Base-by-base conservation (phyloP, 495 filamentous ascomycete species). In the Penicillium taxi region DNA sequence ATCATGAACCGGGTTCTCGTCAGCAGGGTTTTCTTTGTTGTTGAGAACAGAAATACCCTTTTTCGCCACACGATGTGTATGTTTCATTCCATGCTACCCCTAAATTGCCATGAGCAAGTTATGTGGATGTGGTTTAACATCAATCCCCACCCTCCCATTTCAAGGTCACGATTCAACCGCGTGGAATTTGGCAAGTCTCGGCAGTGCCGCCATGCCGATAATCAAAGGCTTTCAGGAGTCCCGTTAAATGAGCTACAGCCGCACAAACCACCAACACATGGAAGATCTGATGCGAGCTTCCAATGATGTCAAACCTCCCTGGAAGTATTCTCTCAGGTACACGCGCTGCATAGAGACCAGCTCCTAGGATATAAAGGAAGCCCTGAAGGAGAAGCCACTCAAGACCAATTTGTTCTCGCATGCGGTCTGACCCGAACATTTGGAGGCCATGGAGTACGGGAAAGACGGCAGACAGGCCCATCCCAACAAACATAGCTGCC, bases 401-500 rank as follows among this genome's bases (percentile, higher is more conserved):
- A 18, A 98, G 76, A 2, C 86, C 86, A 55, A 96, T 94, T 38
- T 79, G 74, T 18, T 76, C 61, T 19, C 79, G 67, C 52, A 85
- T 69, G 36, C 67, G 63, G 11, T 54, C 51, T 9, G 65, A 32
- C 7, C 81, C 81, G 50, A 82, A 84, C 9, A 82, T 50, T 13
- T 44, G 37, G 22, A 91, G 30, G 9, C 82, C 86, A 53, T 94
- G 86, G 30, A 86, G 27, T 13, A 86, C 75, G 1, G 91, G 91
- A 35, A 95, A 68, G 13, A 89, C 64, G 5, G 84, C 87, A 8
- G 85, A 94, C 27, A 87, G 63, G 7, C 91, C 91, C 64, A 96
- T 82, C 17, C 73, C 75, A 26, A 94, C 80, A 57, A 96, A 98
- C 86, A 96, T 94, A 37, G 72, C 65, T 7, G 93, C 87, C 26